phyloP scores from a whole-genome alignment of 108 stramenopile species.

The Skeletonema menzelii region DNA sequence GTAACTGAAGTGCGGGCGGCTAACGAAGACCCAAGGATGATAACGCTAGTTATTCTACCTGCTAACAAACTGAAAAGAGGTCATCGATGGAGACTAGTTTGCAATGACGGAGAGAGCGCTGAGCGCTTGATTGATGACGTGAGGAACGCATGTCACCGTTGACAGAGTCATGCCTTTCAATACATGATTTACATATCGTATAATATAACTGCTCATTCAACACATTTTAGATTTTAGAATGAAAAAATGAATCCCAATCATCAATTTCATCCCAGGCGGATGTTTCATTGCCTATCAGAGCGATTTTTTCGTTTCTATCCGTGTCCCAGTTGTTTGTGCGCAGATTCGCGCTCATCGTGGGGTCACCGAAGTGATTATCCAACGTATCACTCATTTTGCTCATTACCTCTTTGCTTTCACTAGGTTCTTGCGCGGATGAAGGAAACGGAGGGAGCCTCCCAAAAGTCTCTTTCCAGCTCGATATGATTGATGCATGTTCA shows the following conservation, averaged over 20 bases:
- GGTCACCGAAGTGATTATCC: neutral
- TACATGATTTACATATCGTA: neutral
- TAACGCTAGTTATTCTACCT: slow-evolving; percentile 72
- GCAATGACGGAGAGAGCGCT: slow-evolving; percentile 77
- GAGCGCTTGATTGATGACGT: slow-evolving; percentile 83
- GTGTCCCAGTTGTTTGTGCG: neutral
- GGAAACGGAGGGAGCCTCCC: slow-evolving; percentile 43
- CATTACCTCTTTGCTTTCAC: neutral
- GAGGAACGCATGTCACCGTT: slow-evolving; percentile 58
- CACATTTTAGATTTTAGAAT: neutral
- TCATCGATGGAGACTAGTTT: slow-evolving; percentile 80
- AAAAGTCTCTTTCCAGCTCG: slow-evolving; percentile 47
- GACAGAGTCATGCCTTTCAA: neutral
- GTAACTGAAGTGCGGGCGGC: slow-evolving; percentile 80
- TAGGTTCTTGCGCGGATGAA: neutral
- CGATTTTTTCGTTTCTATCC: slow-evolving; percentile 6
- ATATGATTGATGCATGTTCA: slow-evolving; percentile 39
- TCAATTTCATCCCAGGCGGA: slow-evolving; percentile 45
- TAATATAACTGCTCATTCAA: neutral
- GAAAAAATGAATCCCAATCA: slow-evolving; percentile 41
- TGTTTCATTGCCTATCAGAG: slow-evolving; percentile 24
- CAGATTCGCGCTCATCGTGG: neutral
- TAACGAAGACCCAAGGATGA: slow-evolving; percentile 70
- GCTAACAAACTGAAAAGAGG: slow-evolving; percentile 57
- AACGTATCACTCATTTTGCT: neutral